These are phyloP conservation scores for Coleophoma cylindrospora DNA, from an alignment of 2,329 filamentous ascomycete genomes.

Conservation along the genomic window DNA sequence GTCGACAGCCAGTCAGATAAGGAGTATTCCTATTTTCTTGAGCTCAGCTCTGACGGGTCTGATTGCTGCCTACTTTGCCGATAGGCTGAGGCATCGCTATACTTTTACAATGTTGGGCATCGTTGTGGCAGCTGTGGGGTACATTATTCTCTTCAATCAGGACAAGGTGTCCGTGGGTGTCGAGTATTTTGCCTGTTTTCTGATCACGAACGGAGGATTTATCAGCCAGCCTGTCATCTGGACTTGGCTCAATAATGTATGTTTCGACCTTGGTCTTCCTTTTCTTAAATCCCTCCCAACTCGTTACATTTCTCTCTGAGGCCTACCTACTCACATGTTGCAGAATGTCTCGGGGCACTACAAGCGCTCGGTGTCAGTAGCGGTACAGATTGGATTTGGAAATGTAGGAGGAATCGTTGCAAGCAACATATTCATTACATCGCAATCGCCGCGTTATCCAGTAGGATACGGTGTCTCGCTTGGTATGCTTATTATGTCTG, in stretches of 20 bases:
- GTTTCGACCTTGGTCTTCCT: neutral
- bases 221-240: conserved; percentile 27
- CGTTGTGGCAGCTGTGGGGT: too few species aligned
- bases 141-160: too few species aligned
- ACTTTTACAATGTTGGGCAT: too few species aligned
- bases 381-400: conserved; percentile 43
- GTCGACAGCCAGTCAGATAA: conserved; percentile 29
- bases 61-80: conserved; percentile 20
- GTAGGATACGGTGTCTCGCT: conserved; percentile 4
- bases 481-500: conserved; percentile 1
- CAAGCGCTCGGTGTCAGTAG: conserved; percentile 44
- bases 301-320: too few species aligned
- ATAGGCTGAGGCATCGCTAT: too few species aligned
- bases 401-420: conserved; percentile 36
- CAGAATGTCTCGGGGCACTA: conserved; percentile 45
- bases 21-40: conserved; percentile 33
- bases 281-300: neutral
- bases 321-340: neutral
- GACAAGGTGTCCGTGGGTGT: too few species aligned
- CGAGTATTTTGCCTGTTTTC: too few species aligned
- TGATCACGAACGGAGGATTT: conserved; percentile 30
- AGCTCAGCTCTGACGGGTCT: conserved; percentile 26
- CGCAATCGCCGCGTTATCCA: conserved; percentile 28
- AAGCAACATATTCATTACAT: conserved; percentile 29
- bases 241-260: too few species aligned